Percentiles rank a stretch among this genome's conserved stretches.
Evolutionary conservation across 78 protist genomes (phyloP).

Genomic region (Carpediemonas membranifera): DNA sequence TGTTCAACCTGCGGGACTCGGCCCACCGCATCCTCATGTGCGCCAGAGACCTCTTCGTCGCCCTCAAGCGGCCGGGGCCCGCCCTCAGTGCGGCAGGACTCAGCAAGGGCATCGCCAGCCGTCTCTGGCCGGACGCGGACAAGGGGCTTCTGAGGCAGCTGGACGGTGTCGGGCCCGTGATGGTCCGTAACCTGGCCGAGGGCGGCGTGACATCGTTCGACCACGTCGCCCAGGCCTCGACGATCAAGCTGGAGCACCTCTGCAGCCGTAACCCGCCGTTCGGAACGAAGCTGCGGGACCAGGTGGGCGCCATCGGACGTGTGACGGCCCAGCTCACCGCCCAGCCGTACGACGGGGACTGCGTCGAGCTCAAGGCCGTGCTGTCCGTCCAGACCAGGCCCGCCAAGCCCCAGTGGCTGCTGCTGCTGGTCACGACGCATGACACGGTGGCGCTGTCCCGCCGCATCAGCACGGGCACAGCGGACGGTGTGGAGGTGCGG

Average conservation of each 20-base stretch:
- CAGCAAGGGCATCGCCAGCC: neutral
- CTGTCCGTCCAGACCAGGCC: too few relatives aligned
- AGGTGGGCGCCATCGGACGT: too few relatives aligned
- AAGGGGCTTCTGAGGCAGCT: neutral
- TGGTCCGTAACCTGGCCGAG: neutral
- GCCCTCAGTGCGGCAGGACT: neutral
- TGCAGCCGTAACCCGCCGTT: neutral
- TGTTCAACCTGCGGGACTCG: neutral
- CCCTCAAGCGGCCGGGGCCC: neutral
- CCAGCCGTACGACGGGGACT: too few relatives aligned
- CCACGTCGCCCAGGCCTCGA: too few relatives aligned
- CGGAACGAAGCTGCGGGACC: neutral
- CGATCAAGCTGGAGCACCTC: neutral
- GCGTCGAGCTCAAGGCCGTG: too few relatives aligned
- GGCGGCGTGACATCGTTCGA: neutral
- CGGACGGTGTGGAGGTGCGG: neutral
- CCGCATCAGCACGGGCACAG: neutral
- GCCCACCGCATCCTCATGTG: neutral
- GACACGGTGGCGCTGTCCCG: neutral
- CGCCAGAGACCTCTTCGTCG: neutral
- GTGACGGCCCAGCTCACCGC: too few relatives aligned
- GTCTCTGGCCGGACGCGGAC: neutral
- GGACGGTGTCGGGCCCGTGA: neutral
- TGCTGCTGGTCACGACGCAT: neutral
- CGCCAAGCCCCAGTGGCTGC: too few relatives aligned